Evolutionary conservation across 148 eudicot genomes (phyloP).

Genomic region (Rhododendron kiyosumense): DNA sequence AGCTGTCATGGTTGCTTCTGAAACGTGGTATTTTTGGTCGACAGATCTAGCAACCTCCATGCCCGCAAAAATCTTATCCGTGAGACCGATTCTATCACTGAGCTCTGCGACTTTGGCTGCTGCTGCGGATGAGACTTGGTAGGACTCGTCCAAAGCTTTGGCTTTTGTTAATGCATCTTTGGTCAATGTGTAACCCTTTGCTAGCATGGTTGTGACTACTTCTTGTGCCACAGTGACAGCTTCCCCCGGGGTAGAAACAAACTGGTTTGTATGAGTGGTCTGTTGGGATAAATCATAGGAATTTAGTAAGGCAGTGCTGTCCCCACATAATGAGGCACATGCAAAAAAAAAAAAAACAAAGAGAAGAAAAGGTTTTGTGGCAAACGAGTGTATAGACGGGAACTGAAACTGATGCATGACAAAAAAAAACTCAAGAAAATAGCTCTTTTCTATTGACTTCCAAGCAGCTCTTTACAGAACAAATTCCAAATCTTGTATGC

Average conservation of each 20-base stretch:
- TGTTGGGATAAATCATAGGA: constrained; percentile 16
- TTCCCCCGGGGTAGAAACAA: constrained; percentile 31
- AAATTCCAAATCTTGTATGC: background rate
- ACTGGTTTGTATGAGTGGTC: constrained; percentile 14
- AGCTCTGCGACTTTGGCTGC: constrained; percentile 64
- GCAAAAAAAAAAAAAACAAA: background rate
- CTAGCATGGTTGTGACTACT: constrained; percentile 34
- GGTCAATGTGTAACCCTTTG: constrained; percentile 31
- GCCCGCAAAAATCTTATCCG: constrained; percentile 51
- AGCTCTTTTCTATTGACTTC: background rate
- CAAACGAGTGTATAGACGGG: background rate
- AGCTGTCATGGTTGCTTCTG: constrained; percentile 43
- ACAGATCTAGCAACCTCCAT: constrained; percentile 22
- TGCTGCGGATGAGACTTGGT: constrained; percentile 62
- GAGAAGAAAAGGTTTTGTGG: background rate
- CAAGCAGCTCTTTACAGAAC: background rate
- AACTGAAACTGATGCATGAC: background rate
- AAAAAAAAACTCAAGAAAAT: background rate
- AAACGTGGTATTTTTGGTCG: constrained; percentile 44
- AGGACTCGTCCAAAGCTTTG: constrained; percentile 70
- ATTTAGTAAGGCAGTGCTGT: background rate
- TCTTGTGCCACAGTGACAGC: constrained; percentile 35
- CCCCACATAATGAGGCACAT: background rate
- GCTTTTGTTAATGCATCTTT: constrained; percentile 65
- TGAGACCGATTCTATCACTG: constrained; percentile 65